Conservation (phyloP, 345 rosid species). For the Hypericum androsaemum region DNA sequence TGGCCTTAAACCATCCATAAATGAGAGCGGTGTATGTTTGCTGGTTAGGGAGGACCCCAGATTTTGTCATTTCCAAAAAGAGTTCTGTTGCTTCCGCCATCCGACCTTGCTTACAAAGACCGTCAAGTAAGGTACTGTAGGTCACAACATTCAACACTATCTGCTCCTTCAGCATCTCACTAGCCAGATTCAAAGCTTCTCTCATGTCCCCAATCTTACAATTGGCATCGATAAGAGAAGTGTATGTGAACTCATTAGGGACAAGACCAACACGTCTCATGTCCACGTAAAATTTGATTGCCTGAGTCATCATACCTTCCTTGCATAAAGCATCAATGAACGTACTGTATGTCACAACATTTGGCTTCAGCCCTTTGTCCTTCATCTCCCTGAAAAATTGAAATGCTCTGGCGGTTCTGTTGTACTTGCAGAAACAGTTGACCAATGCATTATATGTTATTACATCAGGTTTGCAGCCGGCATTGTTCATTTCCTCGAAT, state of each 20-base stretch:
- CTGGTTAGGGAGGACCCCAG: constrained; percentile 42
- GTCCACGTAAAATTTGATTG: constrained; percentile 48
- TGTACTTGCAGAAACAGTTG: constrained; percentile 49
- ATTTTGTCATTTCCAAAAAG: constrained; percentile 31
- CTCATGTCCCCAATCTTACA: constrained; percentile 41
- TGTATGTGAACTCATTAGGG: constrained; percentile 65
- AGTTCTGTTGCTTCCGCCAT: constrained; percentile 49
- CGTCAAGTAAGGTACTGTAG: constrained; percentile 44
- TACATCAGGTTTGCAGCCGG: constrained; percentile 42
- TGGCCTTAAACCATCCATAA: constrained; percentile 49
- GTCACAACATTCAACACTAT: constrained; percentile 48
- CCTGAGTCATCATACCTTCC: constrained; percentile 58
- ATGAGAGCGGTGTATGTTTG: constrained; percentile 42
- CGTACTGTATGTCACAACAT: constrained; percentile 58
- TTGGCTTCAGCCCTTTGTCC: constrained; percentile 38
- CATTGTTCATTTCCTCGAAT: constrained; percentile 51
- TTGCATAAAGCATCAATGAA: constrained; percentile 61
- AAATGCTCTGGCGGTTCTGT: constrained; percentile 34
- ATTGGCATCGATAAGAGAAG: constrained; percentile 56
- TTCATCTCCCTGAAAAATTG: constrained; percentile 47
- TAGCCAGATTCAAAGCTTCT: constrained; percentile 47
- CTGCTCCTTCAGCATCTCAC: constrained; percentile 45
- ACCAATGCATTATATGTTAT: constrained; percentile 54
- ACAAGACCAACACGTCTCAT: constrained; percentile 54
- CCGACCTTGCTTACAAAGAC: constrained; percentile 45